Base-by-base conservation (phyloP, 2,329 filamentous ascomycete genomes). In the Sporothrix curviconia region DNA sequence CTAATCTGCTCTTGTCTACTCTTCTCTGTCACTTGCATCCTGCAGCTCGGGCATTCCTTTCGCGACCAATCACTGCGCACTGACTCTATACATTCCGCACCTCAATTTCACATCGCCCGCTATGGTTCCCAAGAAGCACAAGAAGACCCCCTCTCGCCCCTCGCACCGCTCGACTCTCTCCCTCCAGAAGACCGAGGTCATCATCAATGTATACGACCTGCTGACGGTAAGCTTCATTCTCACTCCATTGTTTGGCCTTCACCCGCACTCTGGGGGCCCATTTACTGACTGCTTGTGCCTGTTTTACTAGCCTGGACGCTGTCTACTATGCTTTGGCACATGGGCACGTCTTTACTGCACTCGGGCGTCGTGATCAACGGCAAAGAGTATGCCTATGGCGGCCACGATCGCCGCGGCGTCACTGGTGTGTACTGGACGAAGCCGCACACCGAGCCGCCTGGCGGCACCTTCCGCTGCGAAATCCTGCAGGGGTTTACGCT, bases 401-500 rank as follows among this genome's bases (percentile, higher is more conserved):
- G 90, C 1, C 90, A 95, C 69, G 84, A 89, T 67, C 81, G 81
- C 64, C 81, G 75, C 51, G 81, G 81, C 24, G 71, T 86, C 57
- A 92, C 87, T 4, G 90, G 90, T 50, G 89, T 95, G 8, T 95
- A 94, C 74, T 91, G 85, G 84, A 92, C 89, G 15, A 84, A 78
- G 61, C 89, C 90, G 1, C 79, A 78, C 62, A 80, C 82, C 32
- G 82, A 86, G 50, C 89, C 89, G 0, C 88, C 89, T 0, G 89
- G 89, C 32, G 89, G 87, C 44, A 90, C 85, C 1, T 92, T 91
- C 73, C 81, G 81, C 65, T 82, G 79, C 69, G 84, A 87, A 65
- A 83, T 94, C 53, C 76, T 94, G 12, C 89, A 92, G 63, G 90
- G 89, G 60, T 90, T 91, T 71, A 89, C 87, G 7, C 82, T 90